Conservation (phyloP, 129 eudicot genomes). For the Kitagawia praeruptora region DNA sequence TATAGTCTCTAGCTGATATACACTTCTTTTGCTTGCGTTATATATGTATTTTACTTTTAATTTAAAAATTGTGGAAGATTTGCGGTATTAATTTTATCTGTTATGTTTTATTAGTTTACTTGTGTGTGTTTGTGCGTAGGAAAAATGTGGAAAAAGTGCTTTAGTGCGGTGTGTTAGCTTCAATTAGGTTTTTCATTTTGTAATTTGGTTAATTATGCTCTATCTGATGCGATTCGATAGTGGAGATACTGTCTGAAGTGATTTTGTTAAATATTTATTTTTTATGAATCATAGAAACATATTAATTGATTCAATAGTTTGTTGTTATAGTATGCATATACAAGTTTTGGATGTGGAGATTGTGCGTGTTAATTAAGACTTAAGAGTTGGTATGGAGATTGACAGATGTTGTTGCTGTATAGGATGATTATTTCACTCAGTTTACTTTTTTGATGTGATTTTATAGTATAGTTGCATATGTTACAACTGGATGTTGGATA, state of each 20-base stretch:
- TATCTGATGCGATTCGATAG: not conserved
- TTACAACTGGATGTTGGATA: not conserved
- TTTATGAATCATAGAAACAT: not conserved
- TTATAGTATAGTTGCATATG: not conserved
- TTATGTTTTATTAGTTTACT: not conserved
- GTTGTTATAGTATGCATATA: not conserved
- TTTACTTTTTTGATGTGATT: not conserved
- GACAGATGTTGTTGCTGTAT: not conserved
- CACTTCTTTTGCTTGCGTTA: not conserved
- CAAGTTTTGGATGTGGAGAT: not conserved
- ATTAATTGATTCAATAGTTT: not conserved
- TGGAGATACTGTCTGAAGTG: not conserved
- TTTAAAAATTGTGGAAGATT: not conserved
- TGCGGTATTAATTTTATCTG: not conserved
- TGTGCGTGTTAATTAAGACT: not conserved
- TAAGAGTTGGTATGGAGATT: not conserved
- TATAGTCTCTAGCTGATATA: not conserved
- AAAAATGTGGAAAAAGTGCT: not conserved
- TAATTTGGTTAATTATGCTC: not conserved
- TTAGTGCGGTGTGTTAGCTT: not conserved
- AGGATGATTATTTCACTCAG: not conserved
- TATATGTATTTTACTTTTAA: not conserved
- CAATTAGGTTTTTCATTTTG: not conserved
- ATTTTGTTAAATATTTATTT: not conserved
- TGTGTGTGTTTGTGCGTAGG: not conserved